Percentiles rank a stretch among this genome's conserved stretches.
These are phyloP conservation scores for Ustulina deusta DNA, from an alignment of 2,329 filamentous ascomycete species.

Conservation along the genomic window DNA sequence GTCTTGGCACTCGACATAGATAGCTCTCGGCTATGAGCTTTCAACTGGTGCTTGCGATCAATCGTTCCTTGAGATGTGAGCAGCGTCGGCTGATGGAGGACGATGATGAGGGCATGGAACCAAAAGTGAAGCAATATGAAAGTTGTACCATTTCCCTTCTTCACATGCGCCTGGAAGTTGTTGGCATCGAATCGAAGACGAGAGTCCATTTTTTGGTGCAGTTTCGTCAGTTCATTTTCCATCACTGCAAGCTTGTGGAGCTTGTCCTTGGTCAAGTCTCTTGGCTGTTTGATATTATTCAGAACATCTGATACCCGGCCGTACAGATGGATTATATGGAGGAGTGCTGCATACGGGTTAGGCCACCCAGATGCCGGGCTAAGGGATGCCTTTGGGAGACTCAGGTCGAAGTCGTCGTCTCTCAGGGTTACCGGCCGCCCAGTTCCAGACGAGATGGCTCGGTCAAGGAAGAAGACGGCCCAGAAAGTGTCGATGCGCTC, in stretches of 20 bases:
- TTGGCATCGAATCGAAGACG: slow-evolving; percentile 84
- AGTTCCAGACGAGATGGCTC: slow-evolving; percentile 88
- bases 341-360: slow-evolving; percentile 81
- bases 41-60: slow-evolving; percentile 73
- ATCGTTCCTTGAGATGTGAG: slow-evolving; percentile 78
- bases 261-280: slow-evolving; percentile 80
- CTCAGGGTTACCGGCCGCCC: slow-evolving; percentile 85
- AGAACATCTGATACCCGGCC: slow-evolving; percentile 85
- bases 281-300: slow-evolving; percentile 80
- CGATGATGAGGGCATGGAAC: slow-evolving; percentile 88
- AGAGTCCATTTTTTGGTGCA: slow-evolving; percentile 79
- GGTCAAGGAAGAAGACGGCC: slow-evolving; percentile 88
- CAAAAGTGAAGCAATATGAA: slow-evolving; percentile 90
- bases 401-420: slow-evolving; percentile 86
- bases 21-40: slow-evolving; percentile 82
- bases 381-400: slow-evolving; percentile 67
- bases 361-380: slow-evolving; percentile 76
- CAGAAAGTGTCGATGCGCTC: slow-evolving; percentile 90
- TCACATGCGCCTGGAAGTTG: slow-evolving; percentile 88
- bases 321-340: slow-evolving; percentile 87
- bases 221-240: slow-evolving; percentile 80
- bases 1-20: slow-evolving; percentile 93
- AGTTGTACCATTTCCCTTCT: slow-evolving; percentile 83
- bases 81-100: slow-evolving; percentile 85
- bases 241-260: slow-evolving; percentile 79